Base-by-base conservation (phyloP, 768 basidiomycete species). In the Paxillus involutus region DNA sequence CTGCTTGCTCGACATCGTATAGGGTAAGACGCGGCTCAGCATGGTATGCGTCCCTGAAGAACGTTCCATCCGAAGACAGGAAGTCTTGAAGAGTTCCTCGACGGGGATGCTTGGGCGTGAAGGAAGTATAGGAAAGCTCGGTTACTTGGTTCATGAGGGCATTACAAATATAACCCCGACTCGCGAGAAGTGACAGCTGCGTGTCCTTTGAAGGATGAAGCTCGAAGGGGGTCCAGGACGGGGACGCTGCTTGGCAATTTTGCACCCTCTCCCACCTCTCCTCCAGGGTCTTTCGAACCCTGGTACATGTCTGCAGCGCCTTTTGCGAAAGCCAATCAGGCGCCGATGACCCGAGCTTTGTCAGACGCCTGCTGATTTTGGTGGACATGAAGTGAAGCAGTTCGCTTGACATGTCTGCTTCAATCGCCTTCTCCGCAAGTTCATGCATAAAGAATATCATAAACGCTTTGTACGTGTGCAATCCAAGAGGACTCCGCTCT, bases 381-480 rank as follows among this genome's bases (percentile, higher is more conserved):
- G 60, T 44, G 1, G 61, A 64, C 63, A 70, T 69, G 32, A 32
- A 60, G 13, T 62, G 64, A 6, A 76, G 61, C 8, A 70, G 2
- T 35, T 76, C 66, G 37, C 57, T 70, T 4, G 58, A 33, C 14
- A 61, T 45, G 12, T 63, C 49, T 0, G 1, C 10, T 3, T 52
- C 44, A 0, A 65, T 47, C 4, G 66, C 68, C 4, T 60, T 26
- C 3, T 61, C 33, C 2, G 76, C 57, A 3, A 69, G 51, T 21
- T 57, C 37, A 6, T 71, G 58, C 35, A 76, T 59, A 47, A 80
- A 64, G 45, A 71, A 80, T 2, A 76, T 40, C 60, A 81, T 75
- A 63, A 83, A 83, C 2, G 35, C 10, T 50, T 84, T 83, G 66
- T 84, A 84, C 0, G 63, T 59, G 12, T 39, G 41, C 13, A 42